Evolutionary conservation across 352 stramenopile genomes (phyloP).

Genomic region (Achlya hypogyna): DNA sequence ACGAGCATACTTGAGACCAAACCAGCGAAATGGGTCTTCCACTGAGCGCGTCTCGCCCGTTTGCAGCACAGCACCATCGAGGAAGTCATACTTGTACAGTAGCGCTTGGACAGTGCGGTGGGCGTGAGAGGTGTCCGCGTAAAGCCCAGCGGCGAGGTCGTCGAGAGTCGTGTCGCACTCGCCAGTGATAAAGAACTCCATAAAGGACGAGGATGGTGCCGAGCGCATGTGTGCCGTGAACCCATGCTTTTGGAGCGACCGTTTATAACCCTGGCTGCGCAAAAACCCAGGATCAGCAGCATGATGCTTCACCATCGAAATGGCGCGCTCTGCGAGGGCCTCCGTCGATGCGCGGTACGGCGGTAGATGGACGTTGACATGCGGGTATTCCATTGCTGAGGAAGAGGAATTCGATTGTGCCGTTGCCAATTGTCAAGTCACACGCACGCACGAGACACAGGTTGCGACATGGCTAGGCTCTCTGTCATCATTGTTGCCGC

Average conservation of each 20-base stretch:
- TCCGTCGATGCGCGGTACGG: neutral
- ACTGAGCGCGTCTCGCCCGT: slow-evolving; percentile 32
- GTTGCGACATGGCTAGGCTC: too few relatives aligned
- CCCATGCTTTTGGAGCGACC: neutral
- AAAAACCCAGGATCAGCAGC: neutral
- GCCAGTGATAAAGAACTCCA: neutral
- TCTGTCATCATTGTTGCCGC: too few relatives aligned
- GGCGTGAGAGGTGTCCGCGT: slow-evolving; percentile 52
- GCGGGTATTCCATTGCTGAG: too few relatives aligned
- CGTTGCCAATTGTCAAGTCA: neutral
- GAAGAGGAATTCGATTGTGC: too few relatives aligned
- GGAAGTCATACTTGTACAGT: slow-evolving; percentile 57
- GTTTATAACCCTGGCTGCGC: neutral
- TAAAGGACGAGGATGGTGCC: neutral
- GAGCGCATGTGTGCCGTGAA: neutral
- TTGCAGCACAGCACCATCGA: slow-evolving; percentile 64
- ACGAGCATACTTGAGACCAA: slow-evolving; percentile 66
- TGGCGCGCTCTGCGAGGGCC: neutral
- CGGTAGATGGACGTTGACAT: neutral
- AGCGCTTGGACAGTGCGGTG: slow-evolving; percentile 51
- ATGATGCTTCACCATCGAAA: neutral
- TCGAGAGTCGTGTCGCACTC: slow-evolving; percentile 32
- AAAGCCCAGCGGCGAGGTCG: slow-evolving; percentile 55
- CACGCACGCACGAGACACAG: too few relatives aligned
- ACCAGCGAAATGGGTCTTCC: slow-evolving; percentile 53